Evolutionary conservation across 768 basidiomycete species (phyloP).

Genomic region (Flagelloscypha sp.): DNA sequence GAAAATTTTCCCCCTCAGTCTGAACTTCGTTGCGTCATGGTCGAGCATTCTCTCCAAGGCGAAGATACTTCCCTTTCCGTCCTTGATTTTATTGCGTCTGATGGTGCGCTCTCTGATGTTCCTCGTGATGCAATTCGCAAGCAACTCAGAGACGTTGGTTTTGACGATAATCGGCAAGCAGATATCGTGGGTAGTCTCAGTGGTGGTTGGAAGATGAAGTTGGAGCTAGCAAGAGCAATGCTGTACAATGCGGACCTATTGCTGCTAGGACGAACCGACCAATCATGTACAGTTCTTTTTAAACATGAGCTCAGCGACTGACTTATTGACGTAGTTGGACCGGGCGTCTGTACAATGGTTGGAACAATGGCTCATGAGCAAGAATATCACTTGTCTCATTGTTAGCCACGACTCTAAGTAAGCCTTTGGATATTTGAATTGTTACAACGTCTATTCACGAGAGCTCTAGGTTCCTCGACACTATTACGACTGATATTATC

Average conservation of each 20-base stretch:
- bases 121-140: constrained; percentile 65
- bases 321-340: constrained; percentile 47
- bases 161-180: constrained; percentile 76
- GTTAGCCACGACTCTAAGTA: constrained; percentile 95
- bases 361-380: constrained; percentile 78
- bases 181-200: constrained; percentile 86
- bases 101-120: constrained; percentile 56
- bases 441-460: constrained; percentile 6
- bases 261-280: constrained; percentile 86
- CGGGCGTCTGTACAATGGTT: constrained; percentile 85
- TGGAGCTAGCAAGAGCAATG: constrained; percentile 94
- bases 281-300: constrained; percentile 64
- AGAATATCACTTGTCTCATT: constrained; percentile 82
- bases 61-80: constrained; percentile 80
- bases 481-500: constrained; percentile 93
- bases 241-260: constrained; percentile 86
- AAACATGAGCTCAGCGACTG: constrained; percentile 10
- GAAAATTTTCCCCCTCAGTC: constrained; percentile 93
- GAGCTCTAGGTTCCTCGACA: constrained; percentile 73
- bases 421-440: constrained; percentile 18
- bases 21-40: constrained; percentile 87
- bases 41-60: constrained; percentile 93
- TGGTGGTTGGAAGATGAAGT: constrained; percentile 99
- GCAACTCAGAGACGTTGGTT: constrained; percentile 83
- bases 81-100: constrained; percentile 83